Evolutionary conservation across 768 basidiomycete genomes (phyloP), one percentile per base, ranked within the genome.

Genomic region (Tylopilus vinaceipallidus): DNA sequence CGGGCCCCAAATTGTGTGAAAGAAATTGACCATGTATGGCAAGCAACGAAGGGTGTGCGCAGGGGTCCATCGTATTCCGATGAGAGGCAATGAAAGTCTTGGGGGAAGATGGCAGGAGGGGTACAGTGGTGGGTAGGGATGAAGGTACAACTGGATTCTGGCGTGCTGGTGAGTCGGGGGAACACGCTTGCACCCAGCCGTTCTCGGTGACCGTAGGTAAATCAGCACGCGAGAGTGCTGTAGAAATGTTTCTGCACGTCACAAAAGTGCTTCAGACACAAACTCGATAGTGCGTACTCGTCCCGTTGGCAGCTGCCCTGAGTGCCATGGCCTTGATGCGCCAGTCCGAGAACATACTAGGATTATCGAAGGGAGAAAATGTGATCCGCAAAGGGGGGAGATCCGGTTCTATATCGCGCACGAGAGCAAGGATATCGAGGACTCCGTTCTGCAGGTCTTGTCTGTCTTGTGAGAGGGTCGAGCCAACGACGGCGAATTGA

Each of bases 11-110:
- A 11, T 72, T 63, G 42, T 78, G 73, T 0, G 76, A 72, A 19
- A 83, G 69, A 56, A 79, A 81, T 44, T 78, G 75, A 0, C 80
- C 81, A 54, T 83, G 80, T 0, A 74, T 68, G 3, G 45, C 47
- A 30, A 75, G 45, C 33, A 69, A 52, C 13, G 57, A 55, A 1
- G 74, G 74, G 45, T 74, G 61, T 20, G 36, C 24, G 50, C 74
- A 75, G 0, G 73, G 68, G 42, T 73, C 47, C 73, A 75, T 74
- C 19, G 65, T 49, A 12, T 46, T 53, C 2, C 52, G 56, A 44
- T 74, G 74, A 24, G 71, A 62, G 20, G 63, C 62, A 29, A 75
- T 71, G 39, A 75, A 75, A 2, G 64, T 60, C 37, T 65, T 63
- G 2, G 42, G 40, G 3, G 33, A 19, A 4, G 53, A 14, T 0